phyloP scores from a whole-genome alignment of 2,329 filamentous ascomycete genomes.

The Hymenoscyphus fraxineus region DNA sequence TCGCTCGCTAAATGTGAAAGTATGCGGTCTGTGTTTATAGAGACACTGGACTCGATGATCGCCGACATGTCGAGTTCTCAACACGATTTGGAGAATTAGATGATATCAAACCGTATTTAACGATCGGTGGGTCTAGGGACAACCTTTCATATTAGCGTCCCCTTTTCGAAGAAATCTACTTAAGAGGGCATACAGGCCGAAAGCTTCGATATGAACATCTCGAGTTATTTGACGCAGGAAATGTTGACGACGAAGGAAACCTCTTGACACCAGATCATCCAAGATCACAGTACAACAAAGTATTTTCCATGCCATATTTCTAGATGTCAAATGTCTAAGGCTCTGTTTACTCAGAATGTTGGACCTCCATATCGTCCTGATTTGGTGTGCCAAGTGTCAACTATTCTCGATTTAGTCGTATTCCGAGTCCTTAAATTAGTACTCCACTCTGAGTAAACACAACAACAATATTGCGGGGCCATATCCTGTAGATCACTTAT shows the following conservation, averaged over 20 bases:
- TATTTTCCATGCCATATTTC: slow-evolving; percentile 37
- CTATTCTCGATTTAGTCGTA: too few species aligned
- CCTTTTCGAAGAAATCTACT: slow-evolving; percentile 30
- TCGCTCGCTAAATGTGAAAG: slow-evolving; percentile 29
- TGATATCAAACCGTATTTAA: slow-evolving; percentile 48
- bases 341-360: too few species aligned
- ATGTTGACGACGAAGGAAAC: slow-evolving; percentile 46
- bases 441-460: too few species aligned
- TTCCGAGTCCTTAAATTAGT: too few species aligned
- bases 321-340: not conserved
- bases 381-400: too few species aligned
- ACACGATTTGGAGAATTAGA: slow-evolving; percentile 51
- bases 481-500: too few species aligned
- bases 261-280: slow-evolving; percentile 18
- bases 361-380: too few species aligned
- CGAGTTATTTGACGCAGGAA: slow-evolving; percentile 56
- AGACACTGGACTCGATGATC: slow-evolving; percentile 47
- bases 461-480: too few species aligned
- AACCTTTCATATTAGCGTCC: too few species aligned
- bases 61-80: slow-evolving; percentile 48
- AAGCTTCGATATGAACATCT: slow-evolving; percentile 42
- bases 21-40: slow-evolving; percentile 53
- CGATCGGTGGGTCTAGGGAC: not conserved
- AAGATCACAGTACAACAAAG: slow-evolving; percentile 24
- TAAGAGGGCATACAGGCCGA: slow-evolving; percentile 4